phyloP scores from a whole-genome alignment of 2,329 filamentous ascomycete genomes.

The Penicillium hordei region DNA sequence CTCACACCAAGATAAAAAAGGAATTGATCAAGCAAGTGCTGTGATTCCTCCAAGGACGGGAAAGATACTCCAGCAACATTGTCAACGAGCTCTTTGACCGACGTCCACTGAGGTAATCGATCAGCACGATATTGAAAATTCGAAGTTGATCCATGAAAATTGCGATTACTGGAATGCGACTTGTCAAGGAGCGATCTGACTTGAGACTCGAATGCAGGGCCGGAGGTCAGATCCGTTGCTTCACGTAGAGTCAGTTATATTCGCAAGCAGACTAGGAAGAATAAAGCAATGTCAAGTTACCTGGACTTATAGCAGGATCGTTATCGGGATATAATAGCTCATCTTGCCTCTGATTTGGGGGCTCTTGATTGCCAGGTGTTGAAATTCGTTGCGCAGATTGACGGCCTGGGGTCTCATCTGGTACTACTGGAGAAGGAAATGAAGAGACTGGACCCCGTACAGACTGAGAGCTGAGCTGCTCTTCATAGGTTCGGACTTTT shows the following conservation, averaged over 20 bases:
- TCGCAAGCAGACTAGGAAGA: background rate
- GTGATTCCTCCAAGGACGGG: slow-evolving; percentile 20
- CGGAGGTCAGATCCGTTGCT: slow-evolving; percentile 23
- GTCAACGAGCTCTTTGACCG: slow-evolving; percentile 6
- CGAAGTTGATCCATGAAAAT: background rate
- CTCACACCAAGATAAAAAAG: slow-evolving; percentile 27
- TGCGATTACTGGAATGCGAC: slow-evolving; percentile 1
- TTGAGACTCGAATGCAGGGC: slow-evolving; percentile 23
- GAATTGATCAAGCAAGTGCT: slow-evolving; percentile 23
- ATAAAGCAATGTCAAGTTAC: background rate
- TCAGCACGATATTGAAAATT: background rate
- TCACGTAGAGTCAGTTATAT: background rate
- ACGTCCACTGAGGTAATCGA: slow-evolving; percentile 5
- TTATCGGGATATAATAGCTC: slow-evolving; percentile 1
- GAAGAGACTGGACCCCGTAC: background rate
- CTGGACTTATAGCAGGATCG: slow-evolving; percentile 16
- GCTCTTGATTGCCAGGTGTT: background rate
- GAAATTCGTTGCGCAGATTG: background rate
- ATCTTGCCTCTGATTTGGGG: background rate
- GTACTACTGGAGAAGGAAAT: background rate
- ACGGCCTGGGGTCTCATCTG: background rate
- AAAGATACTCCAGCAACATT: slow-evolving; percentile 6
- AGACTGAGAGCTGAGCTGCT: slow-evolving; percentile 1
- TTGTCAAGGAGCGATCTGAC: slow-evolving; percentile 19
- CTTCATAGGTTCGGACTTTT: slow-evolving; percentile 18